These are phyloP conservation scores for Schizochytrium sp. DNA, from an alignment of 108 stramenopile species.

Conservation along the genomic window DNA sequence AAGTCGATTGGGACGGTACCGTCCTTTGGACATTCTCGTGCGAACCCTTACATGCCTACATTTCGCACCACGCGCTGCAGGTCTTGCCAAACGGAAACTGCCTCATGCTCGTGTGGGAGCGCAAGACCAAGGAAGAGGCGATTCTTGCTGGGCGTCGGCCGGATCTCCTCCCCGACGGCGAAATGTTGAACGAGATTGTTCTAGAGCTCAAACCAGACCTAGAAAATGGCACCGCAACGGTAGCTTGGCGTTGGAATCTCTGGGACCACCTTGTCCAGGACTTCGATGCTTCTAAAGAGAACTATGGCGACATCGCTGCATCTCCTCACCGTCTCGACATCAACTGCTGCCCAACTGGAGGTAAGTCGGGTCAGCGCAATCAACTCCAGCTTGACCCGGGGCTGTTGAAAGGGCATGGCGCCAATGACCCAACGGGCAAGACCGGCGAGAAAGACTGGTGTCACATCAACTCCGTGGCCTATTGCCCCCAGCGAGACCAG, in stretches of 20 bases:
- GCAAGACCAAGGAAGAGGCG: conserved; percentile 17
- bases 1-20: background rate
- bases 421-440: too few species aligned
- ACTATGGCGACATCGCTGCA: background rate
- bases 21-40: background rate
- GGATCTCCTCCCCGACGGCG: conserved; percentile 8
- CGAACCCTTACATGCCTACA: background rate
- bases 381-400: background rate
- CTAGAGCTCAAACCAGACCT: background rate
- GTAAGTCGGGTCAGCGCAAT: background rate
- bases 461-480: background rate
- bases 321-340: background rate
- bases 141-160: background rate
- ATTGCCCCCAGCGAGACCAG: background rate
- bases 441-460: conserved; percentile 16
- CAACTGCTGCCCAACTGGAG: background rate
- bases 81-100: background rate
- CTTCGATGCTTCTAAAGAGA: background rate
- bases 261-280: conserved; percentile 21
- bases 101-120: conserved; percentile 7
- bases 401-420: background rate
- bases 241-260: conserved; percentile 2
- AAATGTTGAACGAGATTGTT: background rate
- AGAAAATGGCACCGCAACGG: background rate
- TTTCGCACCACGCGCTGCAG: conserved; percentile 11